Percentiles rank a stretch among this genome's conserved stretches.
phyloP scores from a whole-genome alignment of 2,329 filamentous ascomycete genomes.

The Zymoseptoria pseudotritici region DNA sequence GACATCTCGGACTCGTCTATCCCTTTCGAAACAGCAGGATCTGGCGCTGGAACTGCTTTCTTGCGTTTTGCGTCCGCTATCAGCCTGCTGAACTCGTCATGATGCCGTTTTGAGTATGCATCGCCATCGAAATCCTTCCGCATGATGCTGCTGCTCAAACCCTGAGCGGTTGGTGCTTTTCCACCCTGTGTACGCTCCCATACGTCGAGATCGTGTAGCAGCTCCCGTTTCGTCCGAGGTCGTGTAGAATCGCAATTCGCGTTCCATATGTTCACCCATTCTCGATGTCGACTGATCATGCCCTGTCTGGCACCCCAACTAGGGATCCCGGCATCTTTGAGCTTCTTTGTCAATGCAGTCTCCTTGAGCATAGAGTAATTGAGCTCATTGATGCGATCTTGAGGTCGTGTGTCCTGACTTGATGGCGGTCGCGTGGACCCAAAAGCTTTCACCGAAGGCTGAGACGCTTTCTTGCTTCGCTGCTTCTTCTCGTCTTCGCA shows the following conservation, averaged over 20 bases:
- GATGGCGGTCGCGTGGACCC: slow-evolving; percentile 8
- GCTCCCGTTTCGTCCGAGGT: slow-evolving; percentile 61
- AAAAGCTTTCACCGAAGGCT: slow-evolving; percentile 14
- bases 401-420: slow-evolving; percentile 29
- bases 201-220: slow-evolving; percentile 69
- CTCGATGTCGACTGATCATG: slow-evolving; percentile 73
- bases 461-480: slow-evolving; percentile 12
- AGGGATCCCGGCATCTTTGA: slow-evolving; percentile 72
- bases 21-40: slow-evolving; percentile 6
- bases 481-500: slow-evolving; percentile 42
- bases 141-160: slow-evolving; percentile 50
- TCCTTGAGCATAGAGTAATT: slow-evolving; percentile 89
- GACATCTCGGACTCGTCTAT: slow-evolving; percentile 3
- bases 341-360: slow-evolving; percentile 65
- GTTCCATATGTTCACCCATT: slow-evolving; percentile 96
- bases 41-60: slow-evolving; percentile 27
- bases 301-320: slow-evolving; percentile 59
- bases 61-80: slow-evolving; percentile 67
- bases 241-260: slow-evolving; percentile 82
- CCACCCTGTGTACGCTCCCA: slow-evolving; percentile 83
- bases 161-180: slow-evolving; percentile 39
- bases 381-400: slow-evolving; percentile 66
- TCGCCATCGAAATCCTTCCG: slow-evolving; percentile 81
- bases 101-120: slow-evolving; percentile 67
- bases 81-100: slow-evolving; percentile 66